A percentile compares a stretch with the other conserved stretches of the same genome.
Evolutionary conservation across 192 early-diverging fungal species (phyloP).

Genomic region (Phycomyces blakesleeanus): DNA sequence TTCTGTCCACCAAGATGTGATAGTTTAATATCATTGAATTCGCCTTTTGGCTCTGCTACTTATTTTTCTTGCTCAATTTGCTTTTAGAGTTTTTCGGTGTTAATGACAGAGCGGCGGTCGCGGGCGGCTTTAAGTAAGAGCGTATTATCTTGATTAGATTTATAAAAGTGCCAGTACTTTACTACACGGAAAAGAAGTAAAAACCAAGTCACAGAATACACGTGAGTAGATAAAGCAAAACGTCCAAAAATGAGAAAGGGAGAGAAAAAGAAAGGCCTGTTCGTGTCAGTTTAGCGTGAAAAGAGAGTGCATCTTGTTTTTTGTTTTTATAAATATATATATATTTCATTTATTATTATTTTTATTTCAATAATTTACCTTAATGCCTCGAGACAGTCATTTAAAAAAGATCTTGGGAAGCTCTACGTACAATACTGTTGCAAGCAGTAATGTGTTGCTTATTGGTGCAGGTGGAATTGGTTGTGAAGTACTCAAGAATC

Average conservation of each 20-base stretch:
- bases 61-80: not conserved
- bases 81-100: not conserved
- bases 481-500: conserved; percentile 95
- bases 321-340: no score
- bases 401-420: conserved; percentile 27
- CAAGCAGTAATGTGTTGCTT: conserved; percentile 49
- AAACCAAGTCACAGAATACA: no score
- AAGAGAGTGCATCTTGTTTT: no score
- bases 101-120: not conserved
- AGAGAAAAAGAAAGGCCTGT: no score
- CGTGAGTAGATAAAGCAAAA: no score
- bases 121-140: conserved; percentile 2
- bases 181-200: not conserved
- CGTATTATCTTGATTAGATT: not conserved
- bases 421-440: conserved; percentile 27
- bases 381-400: conserved; percentile 17
- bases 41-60: not conserved
- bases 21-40: not conserved
- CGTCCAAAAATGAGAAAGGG: no score
- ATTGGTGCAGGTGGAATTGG: conserved; percentile 95
- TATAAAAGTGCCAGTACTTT: conserved; percentile 4
- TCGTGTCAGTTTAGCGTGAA: no score
- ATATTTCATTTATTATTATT: no score
- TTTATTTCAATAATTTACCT: no score
- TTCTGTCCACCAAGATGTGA: not conserved